A percentile compares a stretch with the other conserved stretches of the same genome.
These are phyloP conservation scores for Yamadazyma atlantica DNA, from an alignment of 1,139 yeast species.

Conservation along the genomic window DNA sequence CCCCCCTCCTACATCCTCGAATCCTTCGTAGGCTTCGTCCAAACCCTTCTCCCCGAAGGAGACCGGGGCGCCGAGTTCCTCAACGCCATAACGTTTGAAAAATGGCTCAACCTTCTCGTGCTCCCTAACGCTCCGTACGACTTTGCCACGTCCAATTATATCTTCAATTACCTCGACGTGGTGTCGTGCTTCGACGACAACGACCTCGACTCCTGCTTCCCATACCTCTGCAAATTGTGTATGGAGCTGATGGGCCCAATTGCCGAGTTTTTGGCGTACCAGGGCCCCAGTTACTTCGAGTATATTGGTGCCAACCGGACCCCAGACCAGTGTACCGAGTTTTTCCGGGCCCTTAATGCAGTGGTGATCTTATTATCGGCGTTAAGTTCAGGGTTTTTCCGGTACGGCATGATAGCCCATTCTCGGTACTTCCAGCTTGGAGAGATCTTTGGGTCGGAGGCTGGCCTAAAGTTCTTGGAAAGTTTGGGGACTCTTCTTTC, in stretches of 20 bases:
- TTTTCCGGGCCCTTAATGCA: slow-evolving; percentile 32
- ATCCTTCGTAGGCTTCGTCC: slow-evolving; percentile 45
- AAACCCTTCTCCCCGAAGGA: slow-evolving; percentile 48
- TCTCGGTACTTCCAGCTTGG: slow-evolving; percentile 49
- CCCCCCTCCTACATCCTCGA: slow-evolving; percentile 47
- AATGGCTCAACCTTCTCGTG: slow-evolving; percentile 44
- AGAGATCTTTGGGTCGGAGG: slow-evolving; percentile 39
- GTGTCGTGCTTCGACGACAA: slow-evolving; percentile 58
- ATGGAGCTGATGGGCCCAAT: too few species aligned
- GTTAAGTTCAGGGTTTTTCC: slow-evolving; percentile 54
- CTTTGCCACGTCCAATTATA: slow-evolving; percentile 54
- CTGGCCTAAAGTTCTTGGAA: slow-evolving; percentile 21
- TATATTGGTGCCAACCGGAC: slow-evolving; percentile 21
- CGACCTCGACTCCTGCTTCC: slow-evolving; percentile 50
- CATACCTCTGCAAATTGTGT: slow-evolving; percentile 19
- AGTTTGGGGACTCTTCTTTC: slow-evolving; percentile 46
- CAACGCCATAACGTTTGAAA: slow-evolving; percentile 37
- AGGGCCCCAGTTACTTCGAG: slow-evolving; percentile 29
- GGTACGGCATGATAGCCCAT: slow-evolving; percentile 48
- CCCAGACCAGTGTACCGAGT: slow-evolving; percentile 28
- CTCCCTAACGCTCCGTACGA: slow-evolving; percentile 61
- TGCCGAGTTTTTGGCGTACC: too few species aligned
- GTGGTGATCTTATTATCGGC: slow-evolving; percentile 38
- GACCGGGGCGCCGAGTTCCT: slow-evolving; percentile 50
- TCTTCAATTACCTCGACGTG: slow-evolving; percentile 53